These are phyloP conservation scores for Penicillium longicatenatum DNA, from an alignment of 495 filamentous ascomycete species.

Conservation along the genomic window DNA sequence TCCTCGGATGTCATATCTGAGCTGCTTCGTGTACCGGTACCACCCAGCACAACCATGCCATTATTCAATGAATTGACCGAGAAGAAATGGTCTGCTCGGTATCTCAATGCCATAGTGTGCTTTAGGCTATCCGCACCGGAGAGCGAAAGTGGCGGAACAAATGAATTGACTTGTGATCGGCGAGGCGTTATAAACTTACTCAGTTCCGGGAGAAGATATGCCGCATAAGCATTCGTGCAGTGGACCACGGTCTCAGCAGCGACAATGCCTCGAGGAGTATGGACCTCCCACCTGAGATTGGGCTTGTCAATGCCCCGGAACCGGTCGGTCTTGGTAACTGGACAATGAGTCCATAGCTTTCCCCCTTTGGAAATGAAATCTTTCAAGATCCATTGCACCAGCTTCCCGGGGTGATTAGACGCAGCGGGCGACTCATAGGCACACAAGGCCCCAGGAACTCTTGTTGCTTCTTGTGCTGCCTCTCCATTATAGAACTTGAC, in stretches of 20 bases:
- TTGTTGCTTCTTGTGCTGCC: slow-evolving; percentile 9
- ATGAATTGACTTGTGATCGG: slow-evolving; percentile 13
- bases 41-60: slow-evolving; percentile 13
- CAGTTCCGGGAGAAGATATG: slow-evolving; percentile 12
- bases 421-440: slow-evolving; percentile 16
- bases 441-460: neutral
- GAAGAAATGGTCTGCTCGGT: slow-evolving; percentile 10
- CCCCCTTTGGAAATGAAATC: slow-evolving; percentile 13
- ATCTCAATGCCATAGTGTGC: slow-evolving; percentile 15
- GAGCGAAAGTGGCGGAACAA: slow-evolving; percentile 8
- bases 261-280: slow-evolving; percentile 12
- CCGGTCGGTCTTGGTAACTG: slow-evolving; percentile 3
- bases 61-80: slow-evolving; percentile 15
- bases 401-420: slow-evolving; percentile 16
- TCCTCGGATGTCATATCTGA: slow-evolving; percentile 1
- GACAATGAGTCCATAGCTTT: slow-evolving; percentile 18
- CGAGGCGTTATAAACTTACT: slow-evolving; percentile 7
- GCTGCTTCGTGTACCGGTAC: slow-evolving; percentile 10
- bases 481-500: slow-evolving; percentile 12
- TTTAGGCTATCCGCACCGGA: slow-evolving; percentile 4
- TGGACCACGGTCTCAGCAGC: slow-evolving; percentile 11
- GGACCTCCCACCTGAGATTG: slow-evolving; percentile 8
- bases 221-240: slow-evolving; percentile 16
- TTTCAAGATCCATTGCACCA: slow-evolving; percentile 18
- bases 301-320: neutral